Percentiles rank a stretch among this genome's conserved stretches.
Conservation (phyloP, 495 filamentous ascomycete genomes). For the Xylaria cubensis region DNA sequence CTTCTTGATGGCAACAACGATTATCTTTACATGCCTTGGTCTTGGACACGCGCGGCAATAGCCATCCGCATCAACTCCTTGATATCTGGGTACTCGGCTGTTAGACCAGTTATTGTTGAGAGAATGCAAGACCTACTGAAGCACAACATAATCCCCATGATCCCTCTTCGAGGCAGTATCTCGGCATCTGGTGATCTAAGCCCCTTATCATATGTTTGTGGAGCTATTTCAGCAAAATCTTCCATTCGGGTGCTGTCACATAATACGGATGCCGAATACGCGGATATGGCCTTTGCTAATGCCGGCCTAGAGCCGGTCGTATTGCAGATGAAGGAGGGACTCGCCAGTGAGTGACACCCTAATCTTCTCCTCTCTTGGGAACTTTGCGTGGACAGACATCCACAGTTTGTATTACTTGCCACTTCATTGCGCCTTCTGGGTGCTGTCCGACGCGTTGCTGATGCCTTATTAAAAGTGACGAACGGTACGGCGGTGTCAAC, state of each 20-base stretch:
- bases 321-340: constrained; percentile 59
- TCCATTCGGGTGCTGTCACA: constrained; percentile 41
- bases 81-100: constrained; percentile 55
- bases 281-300: constrained; percentile 40
- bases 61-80: constrained; percentile 56
- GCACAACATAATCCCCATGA: constrained; percentile 52
- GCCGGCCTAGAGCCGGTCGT: constrained; percentile 45
- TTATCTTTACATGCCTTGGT: constrained; percentile 47
- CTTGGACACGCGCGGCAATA: constrained; percentile 55
- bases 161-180: constrained; percentile 63
- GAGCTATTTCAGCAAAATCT: constrained; percentile 55
- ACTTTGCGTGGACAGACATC: neutral
- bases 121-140: constrained; percentile 41
- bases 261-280: constrained; percentile 30
- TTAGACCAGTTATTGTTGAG: constrained; percentile 49
- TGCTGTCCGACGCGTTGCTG: neutral
- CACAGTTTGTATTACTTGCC: neutral
- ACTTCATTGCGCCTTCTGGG: neutral
- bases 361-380: neutral
- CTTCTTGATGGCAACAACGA: constrained; percentile 16
- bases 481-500: constrained; percentile 63
- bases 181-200: constrained; percentile 67
- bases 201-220: constrained; percentile 59
- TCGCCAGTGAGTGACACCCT: constrained; percentile 39
- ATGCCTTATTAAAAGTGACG: constrained; percentile 39